These are phyloP conservation scores for Senecio squalidus DNA, from an alignment of 140 eudicot species.

Conservation along the genomic window DNA sequence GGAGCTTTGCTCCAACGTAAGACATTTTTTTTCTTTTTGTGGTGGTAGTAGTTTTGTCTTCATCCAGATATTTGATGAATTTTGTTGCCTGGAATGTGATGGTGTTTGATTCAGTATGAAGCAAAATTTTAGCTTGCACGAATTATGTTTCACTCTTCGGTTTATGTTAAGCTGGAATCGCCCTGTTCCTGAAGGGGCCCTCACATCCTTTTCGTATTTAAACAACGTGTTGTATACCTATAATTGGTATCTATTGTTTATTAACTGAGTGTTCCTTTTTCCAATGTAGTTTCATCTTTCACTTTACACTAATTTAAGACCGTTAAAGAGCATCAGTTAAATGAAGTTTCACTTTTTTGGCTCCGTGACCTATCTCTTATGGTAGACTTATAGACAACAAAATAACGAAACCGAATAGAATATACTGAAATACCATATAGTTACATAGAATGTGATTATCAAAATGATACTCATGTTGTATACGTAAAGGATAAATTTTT, in stretches of 20 bases:
- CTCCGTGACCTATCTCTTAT: background rate
- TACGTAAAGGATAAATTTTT: too few relatives aligned
- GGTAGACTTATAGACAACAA: background rate
- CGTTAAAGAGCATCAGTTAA: background rate
- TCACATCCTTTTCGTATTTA: background rate
- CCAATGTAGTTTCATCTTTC: background rate
- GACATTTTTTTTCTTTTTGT: background rate
- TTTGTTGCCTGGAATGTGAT: slow-evolving; percentile 7
- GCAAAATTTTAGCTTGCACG: background rate
- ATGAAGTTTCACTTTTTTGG: background rate
- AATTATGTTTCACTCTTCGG: background rate
- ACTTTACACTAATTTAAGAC: background rate
- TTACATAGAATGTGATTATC: background rate
- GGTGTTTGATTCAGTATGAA: background rate
- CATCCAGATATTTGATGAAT: background rate
- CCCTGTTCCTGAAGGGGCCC: background rate
- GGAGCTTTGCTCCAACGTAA: background rate
- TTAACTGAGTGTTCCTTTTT: background rate
- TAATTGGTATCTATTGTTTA: background rate
- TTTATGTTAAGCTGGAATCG: background rate
- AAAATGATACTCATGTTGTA: too few relatives aligned
- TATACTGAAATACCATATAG: background rate
- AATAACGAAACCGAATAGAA: background rate
- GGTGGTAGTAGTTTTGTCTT: background rate
- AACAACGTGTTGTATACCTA: background rate